Evolutionary conservation across 768 basidiomycete species (phyloP), one percentile per base, ranked within the genome.

Genomic region (Dendrothele bispora): DNA sequence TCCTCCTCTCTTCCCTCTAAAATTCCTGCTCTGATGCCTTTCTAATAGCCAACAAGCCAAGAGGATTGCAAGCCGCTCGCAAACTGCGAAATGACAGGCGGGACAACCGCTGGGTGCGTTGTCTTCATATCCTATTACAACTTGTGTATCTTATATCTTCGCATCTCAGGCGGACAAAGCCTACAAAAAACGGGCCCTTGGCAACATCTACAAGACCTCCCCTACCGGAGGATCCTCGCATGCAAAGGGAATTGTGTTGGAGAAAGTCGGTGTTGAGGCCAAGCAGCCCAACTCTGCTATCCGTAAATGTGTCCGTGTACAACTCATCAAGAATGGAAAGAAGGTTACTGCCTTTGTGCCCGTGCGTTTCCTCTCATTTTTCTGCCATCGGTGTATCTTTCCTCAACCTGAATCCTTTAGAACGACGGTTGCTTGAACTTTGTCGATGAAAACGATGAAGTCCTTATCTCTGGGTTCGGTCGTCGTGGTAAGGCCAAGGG

Each of bases 261-360:
- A 99, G 77, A 99, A 99, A 80, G 94, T 99, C 64, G 97, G 97
- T 67, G 95, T 99, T 55, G 97, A 99, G 78, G 95, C 97, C 68
- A 99, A 99, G 77, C 97, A 99, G 73, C 97, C 97, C 75, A 99
- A 99, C 83, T 99, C 97, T 67, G 97, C 97, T 69, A 98, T 99
- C 73, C 94, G 97, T 72, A 99, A 99, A 73, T 99, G 97, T 79
- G 97, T 99, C 59, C 93, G 97, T 77, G 97, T 99, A 54, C 97
- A 99, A 65, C 81, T 99, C 60, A 98, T 99, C 72, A 99, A 99
- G 84, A 99, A 99, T 78, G 97, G 97, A 58, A 99, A 99, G 88
- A 98, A 98, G 72, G 95, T 99, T 68, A 98, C 95, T 55, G 97
- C 97, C 64, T 99, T 99, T 86, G 97, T 98, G 32, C 95, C 95